A percentile compares a stretch with the other conserved stretches of the same genome.
phyloP scores from a whole-genome alignment of 2,329 filamentous ascomycete species.

The Sporothrix curviconia region DNA sequence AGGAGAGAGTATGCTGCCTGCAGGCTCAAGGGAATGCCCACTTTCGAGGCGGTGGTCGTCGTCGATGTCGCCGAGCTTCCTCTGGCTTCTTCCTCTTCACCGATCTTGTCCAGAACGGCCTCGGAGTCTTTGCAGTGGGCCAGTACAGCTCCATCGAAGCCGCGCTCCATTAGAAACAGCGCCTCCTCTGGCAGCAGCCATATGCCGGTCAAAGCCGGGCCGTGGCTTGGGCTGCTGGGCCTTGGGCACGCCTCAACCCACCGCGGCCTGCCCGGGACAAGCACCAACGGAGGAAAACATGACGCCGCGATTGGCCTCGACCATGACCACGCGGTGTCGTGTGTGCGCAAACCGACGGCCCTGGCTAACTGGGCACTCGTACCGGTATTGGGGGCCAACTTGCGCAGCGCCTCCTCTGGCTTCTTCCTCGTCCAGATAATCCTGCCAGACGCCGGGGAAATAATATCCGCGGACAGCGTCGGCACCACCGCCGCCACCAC shows the following conservation, averaged over 20 bases:
- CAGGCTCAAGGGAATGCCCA: slow-evolving; percentile 81
- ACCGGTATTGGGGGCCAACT: not conserved
- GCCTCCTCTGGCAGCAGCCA: slow-evolving; percentile 92
- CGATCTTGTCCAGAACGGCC: slow-evolving; percentile 32
- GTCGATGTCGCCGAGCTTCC: slow-evolving; percentile 13
- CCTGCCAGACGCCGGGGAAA: slow-evolving; percentile 55
- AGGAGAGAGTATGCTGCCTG: slow-evolving; percentile 85
- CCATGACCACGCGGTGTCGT: slow-evolving; percentile 52
- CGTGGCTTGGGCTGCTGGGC: slow-evolving; percentile 31
- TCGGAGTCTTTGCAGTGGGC: slow-evolving; percentile 54
- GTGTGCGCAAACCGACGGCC: slow-evolving; percentile 25
- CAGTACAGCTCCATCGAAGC: slow-evolving; percentile 82
- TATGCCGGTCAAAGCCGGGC: slow-evolving; percentile 52
- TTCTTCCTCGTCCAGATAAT: slow-evolving; percentile 12
- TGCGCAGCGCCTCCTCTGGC: slow-evolving; percentile 4
- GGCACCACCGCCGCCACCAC: slow-evolving; percentile 30
- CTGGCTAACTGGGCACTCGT: not conserved
- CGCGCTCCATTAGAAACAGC: slow-evolving; percentile 80
- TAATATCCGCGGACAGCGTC: slow-evolving; percentile 65
- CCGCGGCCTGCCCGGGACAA: slow-evolving; percentile 27
- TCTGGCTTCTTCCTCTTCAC: not conserved
- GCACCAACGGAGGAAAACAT: slow-evolving; percentile 63
- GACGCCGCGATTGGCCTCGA: slow-evolving; percentile 67
- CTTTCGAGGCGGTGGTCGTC: slow-evolving; percentile 37
- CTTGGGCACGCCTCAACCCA: slow-evolving; percentile 44